Evolutionary conservation across 1,284 basidiomycete species (phyloP).

Genomic region (Rhodotorula sp.): DNA sequence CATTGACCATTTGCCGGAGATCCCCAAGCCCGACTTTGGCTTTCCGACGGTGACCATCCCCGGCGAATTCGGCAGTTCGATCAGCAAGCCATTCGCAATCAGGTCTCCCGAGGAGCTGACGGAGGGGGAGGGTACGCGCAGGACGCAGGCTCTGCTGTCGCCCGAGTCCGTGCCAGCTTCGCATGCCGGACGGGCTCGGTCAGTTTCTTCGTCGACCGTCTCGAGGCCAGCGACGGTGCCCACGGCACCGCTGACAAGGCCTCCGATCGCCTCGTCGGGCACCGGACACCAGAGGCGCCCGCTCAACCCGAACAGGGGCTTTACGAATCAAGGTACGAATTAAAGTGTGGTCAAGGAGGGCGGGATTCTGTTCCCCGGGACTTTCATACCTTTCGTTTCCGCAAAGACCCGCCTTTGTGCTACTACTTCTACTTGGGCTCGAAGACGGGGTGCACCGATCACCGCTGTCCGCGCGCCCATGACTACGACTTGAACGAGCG

Average conservation of each 20-base stretch:
- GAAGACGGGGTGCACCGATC: background rate
- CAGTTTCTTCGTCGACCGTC: background rate
- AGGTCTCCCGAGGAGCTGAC: background rate
- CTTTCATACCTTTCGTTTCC: background rate
- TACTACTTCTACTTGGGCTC: background rate
- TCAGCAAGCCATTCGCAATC: background rate
- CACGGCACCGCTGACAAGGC: too few relatives aligned
- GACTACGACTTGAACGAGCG: background rate
- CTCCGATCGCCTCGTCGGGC: too few relatives aligned
- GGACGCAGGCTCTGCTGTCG: background rate
- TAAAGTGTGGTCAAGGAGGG: too few relatives aligned
- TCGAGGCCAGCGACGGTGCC: too few relatives aligned
- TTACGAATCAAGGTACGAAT: background rate
- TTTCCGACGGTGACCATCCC: background rate
- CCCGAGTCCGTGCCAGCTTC: background rate
- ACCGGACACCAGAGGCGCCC: background rate
- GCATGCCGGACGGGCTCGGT: background rate
- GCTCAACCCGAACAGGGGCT: background rate
- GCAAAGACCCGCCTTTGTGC: background rate
- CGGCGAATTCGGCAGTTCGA: constrained; percentile 1
- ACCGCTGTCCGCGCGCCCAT: background rate
- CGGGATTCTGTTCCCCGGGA: background rate
- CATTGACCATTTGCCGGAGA: background rate
- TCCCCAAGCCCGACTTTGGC: background rate
- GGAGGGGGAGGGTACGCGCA: background rate